Base-by-base conservation (phyloP, 495 filamentous ascomycete species). In the Lophiostoma macrostomum region DNA sequence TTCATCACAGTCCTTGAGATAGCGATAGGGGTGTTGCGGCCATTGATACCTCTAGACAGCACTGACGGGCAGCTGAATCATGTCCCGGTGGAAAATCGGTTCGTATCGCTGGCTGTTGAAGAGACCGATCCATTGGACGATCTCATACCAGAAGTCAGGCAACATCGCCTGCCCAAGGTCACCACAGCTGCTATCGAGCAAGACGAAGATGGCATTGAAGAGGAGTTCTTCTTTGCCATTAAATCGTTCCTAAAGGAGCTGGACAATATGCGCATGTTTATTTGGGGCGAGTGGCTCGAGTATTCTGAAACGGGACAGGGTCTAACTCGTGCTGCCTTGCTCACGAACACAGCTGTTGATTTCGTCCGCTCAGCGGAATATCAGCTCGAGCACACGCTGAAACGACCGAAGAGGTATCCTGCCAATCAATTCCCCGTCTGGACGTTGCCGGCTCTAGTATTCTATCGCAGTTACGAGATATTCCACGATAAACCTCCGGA, bases 161-260 rank as follows among this genome's bases (percentile, higher is more conserved):
- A 43, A 16, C 10, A 14, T 11, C 5, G 22, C 10, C 22, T 27
- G 22, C 39, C 39, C 16, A 43, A 43, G 16, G 39, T 43, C 14
- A 8, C 14, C 16, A 10, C 14, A 5, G 39, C 27, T 22, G 6
- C 16, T 10, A 16, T 43, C 10, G 22, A 43, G 22, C 39, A 43
- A 16, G 39, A 43, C 27, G 39, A 43, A 27, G 39, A 20, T 5
- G 39, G 22, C 16, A 5, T 43, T 5, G 39, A 27, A 25, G 39
- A 43, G 27, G 39, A 27, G 16, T 43, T 25, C 39, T 43, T 43
- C 39, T 43, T 43, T 16, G 39, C 39, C 10, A 43, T 43, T 22
- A 25, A 43, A 10, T 23, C 39, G 22, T 23, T 43, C 22, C 8
- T 43, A 10, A 16, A 43, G 27, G 39, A 43, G 12, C 8, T 43